These are phyloP conservation scores for Termitomyces sp. DNA, from an alignment of 768 basidiomycete genomes.

Conservation along the genomic window DNA sequence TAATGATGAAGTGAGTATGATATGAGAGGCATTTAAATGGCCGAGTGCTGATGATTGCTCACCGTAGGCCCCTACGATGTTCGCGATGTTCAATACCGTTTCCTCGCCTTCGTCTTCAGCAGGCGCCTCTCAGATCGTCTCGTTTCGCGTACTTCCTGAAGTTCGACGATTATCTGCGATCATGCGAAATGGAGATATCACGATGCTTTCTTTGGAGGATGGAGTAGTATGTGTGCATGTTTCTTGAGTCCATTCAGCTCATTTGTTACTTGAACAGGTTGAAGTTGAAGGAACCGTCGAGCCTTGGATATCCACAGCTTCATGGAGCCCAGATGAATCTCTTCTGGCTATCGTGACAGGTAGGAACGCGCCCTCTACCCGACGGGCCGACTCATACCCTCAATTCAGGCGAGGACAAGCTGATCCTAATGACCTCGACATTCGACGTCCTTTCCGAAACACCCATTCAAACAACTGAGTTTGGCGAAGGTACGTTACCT, in stretches of 20 bases:
- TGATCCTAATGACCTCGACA: constrained; percentile 83
- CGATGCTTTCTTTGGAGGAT: constrained; percentile 53
- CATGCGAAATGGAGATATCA: constrained; percentile 80
- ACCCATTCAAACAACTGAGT: constrained; percentile 66
- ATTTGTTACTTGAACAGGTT: constrained; percentile 35
- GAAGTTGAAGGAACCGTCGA: constrained; percentile 90
- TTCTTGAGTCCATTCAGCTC: constrained; percentile 11
- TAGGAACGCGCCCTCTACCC: constrained; percentile 20
- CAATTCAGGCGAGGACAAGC: constrained; percentile 60
- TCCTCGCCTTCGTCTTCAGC: constrained; percentile 21
- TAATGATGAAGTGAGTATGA: constrained; percentile 15
- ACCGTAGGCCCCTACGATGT: constrained; percentile 15
- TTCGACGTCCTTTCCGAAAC: constrained; percentile 88
- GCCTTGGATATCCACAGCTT: constrained; percentile 73
- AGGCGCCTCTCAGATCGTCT: constrained; percentile 45
- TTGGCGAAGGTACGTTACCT: constrained; percentile 69
- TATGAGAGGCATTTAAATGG: background rate
- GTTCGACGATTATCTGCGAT: constrained; percentile 62
- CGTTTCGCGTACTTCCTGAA: constrained; percentile 70
- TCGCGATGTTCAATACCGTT: constrained; percentile 35
- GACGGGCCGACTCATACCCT: background rate
- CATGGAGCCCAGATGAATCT: constrained; percentile 92
- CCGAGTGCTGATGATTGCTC: constrained; percentile 7
- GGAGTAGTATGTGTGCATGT: constrained; percentile 32
- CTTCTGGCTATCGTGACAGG: constrained; percentile 82